Conservation (phyloP, 192 early-diverging fungal genomes). For the Coemansia sp. region DNA sequence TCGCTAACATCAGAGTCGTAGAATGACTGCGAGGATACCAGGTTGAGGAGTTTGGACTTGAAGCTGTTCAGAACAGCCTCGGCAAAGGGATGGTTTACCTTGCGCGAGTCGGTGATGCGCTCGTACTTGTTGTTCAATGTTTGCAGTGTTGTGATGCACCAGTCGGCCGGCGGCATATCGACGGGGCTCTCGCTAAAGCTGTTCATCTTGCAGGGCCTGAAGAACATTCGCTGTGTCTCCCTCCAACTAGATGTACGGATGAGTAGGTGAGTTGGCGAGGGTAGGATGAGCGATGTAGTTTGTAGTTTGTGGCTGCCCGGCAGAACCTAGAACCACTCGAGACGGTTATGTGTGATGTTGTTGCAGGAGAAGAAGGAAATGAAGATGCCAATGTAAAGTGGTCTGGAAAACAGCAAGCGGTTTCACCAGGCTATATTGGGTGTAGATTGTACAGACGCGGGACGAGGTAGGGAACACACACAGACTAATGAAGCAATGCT, state of each 20-base stretch:
- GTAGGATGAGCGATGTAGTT: not conserved
- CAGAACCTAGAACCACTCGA: constrained; percentile 12
- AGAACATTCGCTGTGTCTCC: constrained; percentile 24
- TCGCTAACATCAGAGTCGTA: constrained; percentile 49
- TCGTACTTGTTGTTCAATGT: constrained; percentile 53
- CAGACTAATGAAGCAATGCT: constrained; percentile 1
- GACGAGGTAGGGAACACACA: constrained; percentile 2
- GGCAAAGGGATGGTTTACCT: constrained; percentile 52
- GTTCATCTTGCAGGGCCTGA: constrained; percentile 10
- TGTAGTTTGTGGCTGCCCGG: constrained; percentile 14
- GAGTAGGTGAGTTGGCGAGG: not conserved
- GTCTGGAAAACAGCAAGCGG: constrained; percentile 1
- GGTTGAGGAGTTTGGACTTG: constrained; percentile 54
- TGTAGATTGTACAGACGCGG: not conserved
- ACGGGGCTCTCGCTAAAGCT: constrained; percentile 12
- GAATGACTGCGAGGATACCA: constrained; percentile 30
- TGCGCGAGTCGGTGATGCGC: constrained; percentile 50
- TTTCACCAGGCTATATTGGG: not conserved
- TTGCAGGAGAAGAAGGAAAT: not conserved
- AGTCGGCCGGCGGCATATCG: constrained; percentile 50
- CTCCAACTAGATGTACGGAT: not conserved
- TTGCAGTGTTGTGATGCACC: constrained; percentile 50
- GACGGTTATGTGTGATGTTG: not conserved
- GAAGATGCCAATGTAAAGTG: constrained; percentile 4
- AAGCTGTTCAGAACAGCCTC: constrained; percentile 57